phyloP scores from a whole-genome alignment of 1,284 basidiomycete species.

The Butyriboletus appendiculatus region DNA sequence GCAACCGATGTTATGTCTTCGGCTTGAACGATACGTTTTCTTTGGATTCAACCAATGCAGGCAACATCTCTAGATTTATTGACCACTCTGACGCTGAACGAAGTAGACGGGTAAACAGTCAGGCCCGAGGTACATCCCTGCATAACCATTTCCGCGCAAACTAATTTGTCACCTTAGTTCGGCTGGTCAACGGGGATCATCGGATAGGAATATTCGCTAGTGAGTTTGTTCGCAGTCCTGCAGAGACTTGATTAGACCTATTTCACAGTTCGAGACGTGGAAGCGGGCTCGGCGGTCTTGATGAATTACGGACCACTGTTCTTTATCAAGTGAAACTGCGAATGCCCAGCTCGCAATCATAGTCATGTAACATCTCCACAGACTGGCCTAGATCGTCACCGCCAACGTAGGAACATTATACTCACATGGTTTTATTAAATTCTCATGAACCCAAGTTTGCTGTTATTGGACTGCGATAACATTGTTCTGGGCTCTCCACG shows the following conservation, averaged over 20 bases:
- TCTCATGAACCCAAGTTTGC: not conserved
- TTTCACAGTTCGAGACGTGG: slow-evolving; percentile 36
- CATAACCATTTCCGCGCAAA: not conserved
- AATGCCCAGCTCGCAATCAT: not conserved
- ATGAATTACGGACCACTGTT: slow-evolving; percentile 54
- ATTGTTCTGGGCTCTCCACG: not conserved
- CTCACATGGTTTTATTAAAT: slow-evolving; percentile 7
- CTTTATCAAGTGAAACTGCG: slow-evolving; percentile 28
- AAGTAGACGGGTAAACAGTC: slow-evolving; percentile 40
- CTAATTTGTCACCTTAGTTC: slow-evolving; percentile 39
- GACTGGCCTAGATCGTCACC: not conserved
- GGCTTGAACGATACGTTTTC: slow-evolving; percentile 42
- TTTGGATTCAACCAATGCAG: slow-evolving; percentile 53
- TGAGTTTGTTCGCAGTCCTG: slow-evolving; percentile 29
- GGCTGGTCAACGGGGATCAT: slow-evolving; percentile 57
- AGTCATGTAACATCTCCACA: not conserved
- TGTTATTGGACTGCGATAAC: not conserved
- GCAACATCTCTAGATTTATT: slow-evolving; percentile 60
- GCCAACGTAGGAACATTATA: not conserved
- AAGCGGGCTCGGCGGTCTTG: slow-evolving; percentile 46
- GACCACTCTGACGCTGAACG: slow-evolving; percentile 45
- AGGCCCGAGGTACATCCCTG: slow-evolving; percentile 41
- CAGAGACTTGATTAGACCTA: not conserved
- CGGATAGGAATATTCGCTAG: slow-evolving; percentile 58
- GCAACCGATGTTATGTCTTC: slow-evolving; percentile 58